Evolutionary conservation across 2,329 filamentous ascomycete genomes (phyloP).

Genomic region (Alternaria brassicicola): DNA sequence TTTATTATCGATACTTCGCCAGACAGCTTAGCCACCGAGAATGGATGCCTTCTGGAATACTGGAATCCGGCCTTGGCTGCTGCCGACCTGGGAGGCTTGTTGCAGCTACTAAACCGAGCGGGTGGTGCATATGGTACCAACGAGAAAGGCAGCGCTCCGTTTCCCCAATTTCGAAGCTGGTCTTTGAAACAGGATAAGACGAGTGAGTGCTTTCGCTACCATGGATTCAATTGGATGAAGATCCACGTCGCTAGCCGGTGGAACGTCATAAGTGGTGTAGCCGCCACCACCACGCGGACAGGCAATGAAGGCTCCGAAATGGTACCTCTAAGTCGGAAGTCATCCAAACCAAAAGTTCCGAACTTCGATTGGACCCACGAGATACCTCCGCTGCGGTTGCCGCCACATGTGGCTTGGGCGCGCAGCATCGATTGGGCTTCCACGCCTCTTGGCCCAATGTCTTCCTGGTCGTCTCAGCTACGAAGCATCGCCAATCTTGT

Average conservation of each 20-base stretch:
- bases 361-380: constrained; percentile 27
- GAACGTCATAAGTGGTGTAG: constrained; percentile 28
- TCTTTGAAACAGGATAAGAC: constrained; percentile 1
- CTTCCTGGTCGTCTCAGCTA: constrained; percentile 70
- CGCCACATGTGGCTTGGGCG: constrained; percentile 21
- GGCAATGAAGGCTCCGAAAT: background rate
- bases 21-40: background rate
- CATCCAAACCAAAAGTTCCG: constrained; percentile 3
- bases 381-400: constrained; percentile 14
- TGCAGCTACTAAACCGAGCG: constrained; percentile 13
- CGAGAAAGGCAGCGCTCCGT: background rate
- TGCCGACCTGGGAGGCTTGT: constrained; percentile 13
- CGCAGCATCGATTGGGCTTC: constrained; percentile 72
- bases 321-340: constrained; percentile 1
- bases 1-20: constrained; percentile 21
- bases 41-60: constrained; percentile 17
- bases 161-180: constrained; percentile 28
- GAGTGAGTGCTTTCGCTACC: constrained; percentile 7
- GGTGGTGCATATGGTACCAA: background rate
- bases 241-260: constrained; percentile 25
- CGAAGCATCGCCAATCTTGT: constrained; percentile 78
- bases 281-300: background rate
- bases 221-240: constrained; percentile 20
- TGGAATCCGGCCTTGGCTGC: constrained; percentile 30
- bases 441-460: constrained; percentile 75